phyloP scores from a whole-genome alignment of 306 rosid species.

The Cucurbita maxima region DNA sequence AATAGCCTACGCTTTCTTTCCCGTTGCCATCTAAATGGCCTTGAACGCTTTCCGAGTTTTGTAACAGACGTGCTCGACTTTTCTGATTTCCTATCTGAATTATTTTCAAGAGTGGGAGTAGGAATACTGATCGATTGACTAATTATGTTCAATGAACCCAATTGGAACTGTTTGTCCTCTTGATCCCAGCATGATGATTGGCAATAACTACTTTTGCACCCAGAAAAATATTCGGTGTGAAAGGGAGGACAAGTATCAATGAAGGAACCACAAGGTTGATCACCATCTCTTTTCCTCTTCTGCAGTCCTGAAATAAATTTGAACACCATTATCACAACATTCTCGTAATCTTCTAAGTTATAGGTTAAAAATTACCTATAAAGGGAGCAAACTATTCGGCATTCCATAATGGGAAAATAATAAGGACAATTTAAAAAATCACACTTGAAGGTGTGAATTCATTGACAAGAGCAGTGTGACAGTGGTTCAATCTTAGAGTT shows the following conservation, averaged over 20 bases:
- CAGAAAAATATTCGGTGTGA: constrained; percentile 14
- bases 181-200: constrained; percentile 12
- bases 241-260: constrained; percentile 8
- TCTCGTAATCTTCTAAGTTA: neutral
- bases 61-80: constrained; percentile 13
- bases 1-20: constrained; percentile 29
- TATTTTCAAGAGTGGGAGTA: constrained; percentile 2
- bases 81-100: constrained; percentile 14
- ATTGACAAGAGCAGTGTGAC: neutral
- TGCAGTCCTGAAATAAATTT: constrained; percentile 24
- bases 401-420: neutral
- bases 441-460: neutral
- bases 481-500: neutral
- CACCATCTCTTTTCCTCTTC: constrained; percentile 37
- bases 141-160: constrained; percentile 15
- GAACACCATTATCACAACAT: constrained; percentile 7
- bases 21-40: constrained; percentile 71
- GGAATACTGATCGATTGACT: constrained; percentile 8
- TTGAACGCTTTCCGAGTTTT: constrained; percentile 34
- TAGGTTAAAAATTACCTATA: neutral
- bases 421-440: neutral
- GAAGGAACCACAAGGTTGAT: constrained; percentile 17
- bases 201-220: constrained; percentile 8
- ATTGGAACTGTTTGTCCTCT: constrained; percentile 4
- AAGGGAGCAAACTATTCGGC: neutral